Evolutionary conservation across 177 flowering plant genomes (phyloP).

Genomic region (Telopea speciosissima): DNA sequence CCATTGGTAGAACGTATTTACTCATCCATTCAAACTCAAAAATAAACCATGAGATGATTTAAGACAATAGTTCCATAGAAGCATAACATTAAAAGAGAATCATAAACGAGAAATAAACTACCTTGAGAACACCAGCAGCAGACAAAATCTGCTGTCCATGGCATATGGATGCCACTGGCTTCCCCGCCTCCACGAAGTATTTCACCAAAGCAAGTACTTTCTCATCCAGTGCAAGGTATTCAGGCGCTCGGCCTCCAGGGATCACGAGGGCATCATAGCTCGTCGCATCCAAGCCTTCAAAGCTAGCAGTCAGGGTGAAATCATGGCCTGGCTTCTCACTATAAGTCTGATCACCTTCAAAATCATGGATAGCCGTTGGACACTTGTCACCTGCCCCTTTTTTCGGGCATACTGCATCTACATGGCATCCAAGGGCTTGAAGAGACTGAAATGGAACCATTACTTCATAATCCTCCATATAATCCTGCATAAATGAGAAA

Average conservation of each 20-base stretch:
- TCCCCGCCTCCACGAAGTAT: constrained; percentile 64
- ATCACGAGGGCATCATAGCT: constrained; percentile 92
- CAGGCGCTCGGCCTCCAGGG: constrained; percentile 98
- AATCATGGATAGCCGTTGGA: constrained; percentile 92
- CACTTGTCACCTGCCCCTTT: constrained; percentile 75
- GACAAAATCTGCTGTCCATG: constrained; percentile 95
- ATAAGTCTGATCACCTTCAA: constrained; percentile 98
- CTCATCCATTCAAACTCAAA: neutral
- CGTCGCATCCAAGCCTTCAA: constrained; percentile 46
- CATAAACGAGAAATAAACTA: too few relatives aligned
- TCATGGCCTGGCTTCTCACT: constrained; percentile 94
- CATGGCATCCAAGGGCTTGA: constrained; percentile 84
- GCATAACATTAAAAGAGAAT: neutral
- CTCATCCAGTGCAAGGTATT: constrained; percentile 76
- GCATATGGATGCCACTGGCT: constrained; percentile 96
- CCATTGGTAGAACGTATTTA: neutral
- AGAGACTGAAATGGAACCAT: constrained; percentile 91
- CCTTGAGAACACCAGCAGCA: constrained; percentile 94
- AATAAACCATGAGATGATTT: neutral
- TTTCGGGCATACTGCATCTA: constrained; percentile 87
- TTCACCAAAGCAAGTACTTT: constrained; percentile 56
- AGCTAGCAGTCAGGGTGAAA: constrained; percentile 61
- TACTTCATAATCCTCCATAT: constrained; percentile 96
- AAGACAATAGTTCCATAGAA: neutral
- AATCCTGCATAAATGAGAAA: constrained; percentile 50